Evolutionary conservation across 1,284 basidiomycete species (phyloP), one percentile per base, ranked within the genome.

Genomic region (Stygiomarasmius scandens): DNA sequence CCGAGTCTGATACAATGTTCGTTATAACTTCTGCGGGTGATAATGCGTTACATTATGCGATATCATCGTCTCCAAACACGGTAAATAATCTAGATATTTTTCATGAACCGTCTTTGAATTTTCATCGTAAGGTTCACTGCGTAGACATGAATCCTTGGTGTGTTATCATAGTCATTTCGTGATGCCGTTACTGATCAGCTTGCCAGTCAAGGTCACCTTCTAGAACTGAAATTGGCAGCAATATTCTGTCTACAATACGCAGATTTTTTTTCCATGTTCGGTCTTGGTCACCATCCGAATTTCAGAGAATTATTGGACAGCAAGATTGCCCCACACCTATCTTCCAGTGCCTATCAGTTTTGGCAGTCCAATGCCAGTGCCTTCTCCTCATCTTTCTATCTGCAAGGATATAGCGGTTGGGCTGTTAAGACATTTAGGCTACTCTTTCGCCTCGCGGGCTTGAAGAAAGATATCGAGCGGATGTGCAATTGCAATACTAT

Each of bases 1-100:
- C 80, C 34, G 72, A 75, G 34, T 78, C 87, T 8, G 90, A 93
- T 71, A 82, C 86, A 11, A 81, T 93, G 62, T 77, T 93, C 2
- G 85, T 87, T 23, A 92, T 93, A 66, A 92, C 91, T 1, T 87
- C 85, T 55, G 92, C 90, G 0, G 91, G 91, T 0, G 90, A 92
- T 71, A 93, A 93, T 66, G 88, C 89, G 1, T 75, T 93, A 36
- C 91, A 93, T 70, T 93, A 93, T 64, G 90, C 90, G 4, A 84
- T 90, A 49, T 79, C 80, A 1, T 86, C 85, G 5, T 72, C 80
- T 52, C 88, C 89, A 6, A 75, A 78, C 54, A 71, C 77, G 52
- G 80, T 80, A 59, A 53, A 72, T 19, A 25, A 23, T 55, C 23
- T 34, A 27, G 5, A 12, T 44, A 19, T 20, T 23, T 23, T 23